Conservation (phyloP, 805 yeast genomes). For the Isabelozyma pseudorhagii region DNA sequence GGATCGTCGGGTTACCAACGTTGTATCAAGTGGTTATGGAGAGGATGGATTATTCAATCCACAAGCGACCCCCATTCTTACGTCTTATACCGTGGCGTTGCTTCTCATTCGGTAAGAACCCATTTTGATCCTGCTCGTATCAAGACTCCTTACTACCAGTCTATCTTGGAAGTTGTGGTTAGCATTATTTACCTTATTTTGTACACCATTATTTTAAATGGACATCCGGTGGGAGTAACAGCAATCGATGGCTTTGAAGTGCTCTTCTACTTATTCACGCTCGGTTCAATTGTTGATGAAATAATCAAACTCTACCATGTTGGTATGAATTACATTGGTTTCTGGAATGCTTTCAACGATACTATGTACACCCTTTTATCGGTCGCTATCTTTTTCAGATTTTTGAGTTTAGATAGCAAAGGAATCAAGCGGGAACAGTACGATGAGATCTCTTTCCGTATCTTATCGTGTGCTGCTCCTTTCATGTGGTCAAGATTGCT, state of each 20-base stretch:
- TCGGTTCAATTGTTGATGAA: constrained; percentile 69
- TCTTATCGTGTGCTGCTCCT: constrained; percentile 80
- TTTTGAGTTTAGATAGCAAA: constrained; percentile 32
- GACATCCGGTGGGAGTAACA: constrained; percentile 39
- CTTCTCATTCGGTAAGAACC: constrained; percentile 48
- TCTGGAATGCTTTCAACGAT: constrained; percentile 79
- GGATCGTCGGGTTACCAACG: constrained; percentile 81
- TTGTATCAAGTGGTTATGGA: constrained; percentile 87
- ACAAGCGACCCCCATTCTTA: constrained; percentile 67
- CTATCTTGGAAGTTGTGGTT: constrained; percentile 63
- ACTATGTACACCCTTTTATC: constrained; percentile 56
- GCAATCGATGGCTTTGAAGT: constrained; percentile 47
- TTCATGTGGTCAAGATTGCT: constrained; percentile 80
- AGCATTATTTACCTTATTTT: constrained; percentile 60
- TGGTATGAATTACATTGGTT: constrained; percentile 67
- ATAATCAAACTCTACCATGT: constrained; percentile 68
- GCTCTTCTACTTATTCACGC: constrained; percentile 60
- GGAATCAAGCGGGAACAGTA: constrained; percentile 23
- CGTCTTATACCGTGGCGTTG: constrained; percentile 58
- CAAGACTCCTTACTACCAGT: constrained; percentile 83
- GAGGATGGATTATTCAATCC: constrained; percentile 87
- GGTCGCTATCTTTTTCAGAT: constrained; percentile 54
- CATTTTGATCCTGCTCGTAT: constrained; percentile 84
- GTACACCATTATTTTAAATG: constrained; percentile 63
- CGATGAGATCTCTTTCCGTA: constrained; percentile 62